Base-by-base conservation (phyloP, 805 yeast species). In the Naumovozyma baii region DNA sequence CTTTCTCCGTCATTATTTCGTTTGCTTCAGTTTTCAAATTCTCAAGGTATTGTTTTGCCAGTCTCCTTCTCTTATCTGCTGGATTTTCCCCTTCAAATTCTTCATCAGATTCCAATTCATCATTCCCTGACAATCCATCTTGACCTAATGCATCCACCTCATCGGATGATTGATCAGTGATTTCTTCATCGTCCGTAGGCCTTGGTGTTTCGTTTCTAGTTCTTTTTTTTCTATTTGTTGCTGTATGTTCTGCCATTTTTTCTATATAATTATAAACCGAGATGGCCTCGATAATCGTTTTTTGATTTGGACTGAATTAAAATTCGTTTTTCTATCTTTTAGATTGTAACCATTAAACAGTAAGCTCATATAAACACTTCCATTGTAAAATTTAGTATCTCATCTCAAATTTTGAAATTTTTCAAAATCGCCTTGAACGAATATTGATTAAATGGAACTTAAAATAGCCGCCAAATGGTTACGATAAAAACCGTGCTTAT, bases 41-140 rank as follows among this genome's bases (percentile, higher is more conserved):
- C 34, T 81, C 87, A 46, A 92, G 67, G 61, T 92, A 92, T 61
- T 88, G 92, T 61, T 87, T 87, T 14, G 97, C 97, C 43, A 92
- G 70, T 55, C 97, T 70, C 63, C 98, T 76, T 62, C 98, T 76
- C 62, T 85, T 87, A 55, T 92, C 98, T 0, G 95, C 94, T 7
- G 88, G 94, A 36, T 76, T 75, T 61, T 90, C 97, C 14, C 69
- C 71, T 13, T 67, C 76, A 47, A 78, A 76, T 49, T 81, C 94
- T 48, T 80, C 92, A 25, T 81, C 90, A 12, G 82, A 77, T 13
- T 73, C 75, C 17, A 73, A 45, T n/a, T 64, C 68, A 18, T 66
- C 70, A 31, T 67, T 72, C 17, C 61, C 68, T 8, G 58, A 63
- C 9, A 51, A 57, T 3, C 49, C 66, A 9, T 55, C 66, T 2